Evolutionary conservation across 164 flowering plant genomes (phyloP), one percentile per base, ranked within the genome.

Genomic region (Aristolochia fimbriata): DNA sequence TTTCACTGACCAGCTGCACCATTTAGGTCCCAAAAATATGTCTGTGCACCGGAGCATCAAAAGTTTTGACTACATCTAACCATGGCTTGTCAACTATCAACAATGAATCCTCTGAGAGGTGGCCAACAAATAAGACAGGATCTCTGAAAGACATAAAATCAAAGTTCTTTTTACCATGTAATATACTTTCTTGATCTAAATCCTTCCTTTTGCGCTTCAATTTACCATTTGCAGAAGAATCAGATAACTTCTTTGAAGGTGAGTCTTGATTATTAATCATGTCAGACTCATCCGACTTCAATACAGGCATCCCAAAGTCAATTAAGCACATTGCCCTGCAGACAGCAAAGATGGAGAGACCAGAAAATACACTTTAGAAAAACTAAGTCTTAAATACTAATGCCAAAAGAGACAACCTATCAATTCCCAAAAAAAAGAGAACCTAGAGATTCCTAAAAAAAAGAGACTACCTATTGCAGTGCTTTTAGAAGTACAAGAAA

Each of bases 21-120:
- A 64, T 23, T 70, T 72, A 93, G 55, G 91, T 68, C 68, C 99
- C 99, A 67, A 55, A 93, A 52, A 93, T 77, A 76, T 90, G 91
- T 90, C 93, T 90, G 78, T 93, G 99, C 50, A 90, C 83, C 16
- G 99, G 98, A n/a, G 86, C 68, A 55, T 85, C 91, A 12, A 94
- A 76, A 47, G 66, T 65, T 68, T 74, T 76, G 65, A 85, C 86
- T 23, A 91, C 87, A 56, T 85, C 86, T 71, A 78, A 68, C 99
- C 99, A 94, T n/a, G 96, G 93, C 72, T 85, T 94, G 71, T 94
- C 90, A 60, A 94, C 67, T 64, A 88, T 75, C 77, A 91, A 72
- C 19, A 82, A 43, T 11, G 87, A 80, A 71, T 69, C 71, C 62
- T 82, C 76, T 1, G 94, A 84, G 63, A 88, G 77, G 66, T 86